Conservation (phyloP, 306 rosid genomes). For the Dryas alaskensis region DNA sequence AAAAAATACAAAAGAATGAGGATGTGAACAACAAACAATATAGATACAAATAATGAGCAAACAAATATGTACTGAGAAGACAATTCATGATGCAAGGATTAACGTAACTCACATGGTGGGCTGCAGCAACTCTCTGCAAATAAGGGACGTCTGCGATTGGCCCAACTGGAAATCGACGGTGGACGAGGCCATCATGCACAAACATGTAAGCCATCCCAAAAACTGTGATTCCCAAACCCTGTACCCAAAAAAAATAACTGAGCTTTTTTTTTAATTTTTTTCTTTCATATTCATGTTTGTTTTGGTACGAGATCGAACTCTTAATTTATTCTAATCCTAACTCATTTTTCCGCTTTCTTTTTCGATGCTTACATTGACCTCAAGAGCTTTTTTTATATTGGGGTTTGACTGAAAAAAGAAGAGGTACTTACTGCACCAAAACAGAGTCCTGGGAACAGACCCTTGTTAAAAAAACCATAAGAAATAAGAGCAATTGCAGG, state of each 20-base stretch:
- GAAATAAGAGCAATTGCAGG: conserved; percentile 80
- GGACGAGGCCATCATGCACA: conserved; percentile 93
- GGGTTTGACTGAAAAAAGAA: neutral
- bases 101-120: conserved; percentile 58
- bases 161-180: conserved; percentile 83
- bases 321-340: no score
- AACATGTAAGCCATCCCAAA: conserved; percentile 97
- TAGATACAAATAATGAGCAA: no score
- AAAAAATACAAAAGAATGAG: neutral
- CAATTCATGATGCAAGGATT: no score
- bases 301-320: no score
- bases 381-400: no score
- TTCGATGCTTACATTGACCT: no score
- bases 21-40: no score
- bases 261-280: no score
- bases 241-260: neutral
- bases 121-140: conserved; percentile 76
- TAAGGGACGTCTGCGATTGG: conserved; percentile 89
- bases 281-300: neutral
- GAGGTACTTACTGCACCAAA: conserved; percentile 75
- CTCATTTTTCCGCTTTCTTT: no score
- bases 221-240: conserved; percentile 87
- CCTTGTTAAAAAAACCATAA: conserved; percentile 61
- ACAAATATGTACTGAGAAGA: no score
- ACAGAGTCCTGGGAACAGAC: conserved; percentile 71